A percentile compares a stretch with the other conserved stretches of the same genome.
phyloP scores from a whole-genome alignment of 2,329 filamentous ascomycete genomes.

The Aspergillus pseudoglaucus region DNA sequence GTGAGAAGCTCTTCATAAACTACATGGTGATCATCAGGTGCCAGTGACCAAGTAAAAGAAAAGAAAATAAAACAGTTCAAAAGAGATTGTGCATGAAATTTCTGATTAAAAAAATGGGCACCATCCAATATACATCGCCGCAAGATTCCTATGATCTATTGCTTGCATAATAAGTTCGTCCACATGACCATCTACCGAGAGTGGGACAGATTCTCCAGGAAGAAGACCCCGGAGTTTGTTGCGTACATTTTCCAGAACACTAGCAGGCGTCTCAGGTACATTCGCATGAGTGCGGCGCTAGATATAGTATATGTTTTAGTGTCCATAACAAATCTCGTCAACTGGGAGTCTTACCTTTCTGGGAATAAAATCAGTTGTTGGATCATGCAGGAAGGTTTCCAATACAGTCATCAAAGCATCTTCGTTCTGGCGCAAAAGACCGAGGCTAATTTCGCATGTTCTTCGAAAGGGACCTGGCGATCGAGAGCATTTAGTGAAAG shows the following conservation, averaged over 20 bases:
- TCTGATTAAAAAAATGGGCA: conserved; percentile 55
- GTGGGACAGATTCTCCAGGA: conserved; percentile 78
- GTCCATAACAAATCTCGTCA: background rate
- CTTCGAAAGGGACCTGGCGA: conserved; percentile 68
- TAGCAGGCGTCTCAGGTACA: conserved; percentile 62
- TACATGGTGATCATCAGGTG: too few species aligned
- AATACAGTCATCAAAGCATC: conserved; percentile 96
- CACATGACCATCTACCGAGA: conserved; percentile 96
- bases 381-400: conserved; percentile 95
- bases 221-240: conserved; percentile 80
- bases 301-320: background rate
- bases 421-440: conserved; percentile 79
- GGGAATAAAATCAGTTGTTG: conserved; percentile 84
- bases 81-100: background rate
- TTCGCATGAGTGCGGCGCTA: conserved; percentile 46
- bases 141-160: conserved; percentile 69
- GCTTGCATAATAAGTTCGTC: conserved; percentile 88
- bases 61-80: background rate
- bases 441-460: conserved; percentile 81
- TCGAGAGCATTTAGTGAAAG: conserved; percentile 2
- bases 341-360: conserved; percentile 48
- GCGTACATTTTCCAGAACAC: conserved; percentile 82
- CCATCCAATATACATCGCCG: conserved; percentile 98
- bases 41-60: background rate
- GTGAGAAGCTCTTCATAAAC: too few species aligned